Conservation (phyloP, 495 filamentous ascomycete species). For the Barbatosphaeria neglecta region DNA sequence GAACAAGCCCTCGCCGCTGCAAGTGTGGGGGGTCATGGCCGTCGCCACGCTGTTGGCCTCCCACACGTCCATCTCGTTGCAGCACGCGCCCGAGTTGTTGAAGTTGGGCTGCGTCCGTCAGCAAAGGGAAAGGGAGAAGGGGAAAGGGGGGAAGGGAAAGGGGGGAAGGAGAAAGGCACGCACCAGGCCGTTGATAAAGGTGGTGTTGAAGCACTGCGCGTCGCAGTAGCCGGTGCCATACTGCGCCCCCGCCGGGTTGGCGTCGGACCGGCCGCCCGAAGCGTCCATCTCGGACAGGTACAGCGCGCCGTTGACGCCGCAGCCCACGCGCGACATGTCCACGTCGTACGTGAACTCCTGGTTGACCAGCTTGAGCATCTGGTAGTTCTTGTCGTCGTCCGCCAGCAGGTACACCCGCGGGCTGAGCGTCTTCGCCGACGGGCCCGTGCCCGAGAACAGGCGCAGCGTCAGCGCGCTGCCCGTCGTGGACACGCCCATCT, state of each 20-base stretch:
- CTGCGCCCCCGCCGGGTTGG: conserved; percentile 49
- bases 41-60: conserved; percentile 50
- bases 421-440: conserved; percentile 18
- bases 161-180: conserved; percentile 10
- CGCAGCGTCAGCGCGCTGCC: conserved; percentile 29
- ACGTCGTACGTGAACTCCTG: conserved; percentile 54
- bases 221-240: conserved; percentile 66
- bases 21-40: conserved; percentile 45
- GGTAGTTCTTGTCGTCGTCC: conserved; percentile 41
- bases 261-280: conserved; percentile 39
- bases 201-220: conserved; percentile 45
- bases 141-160: neutral
- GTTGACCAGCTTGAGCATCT: conserved; percentile 45
- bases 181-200: conserved; percentile 48
- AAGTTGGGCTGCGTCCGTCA: conserved; percentile 28
- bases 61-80: conserved; percentile 55
- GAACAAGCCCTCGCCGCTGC: conserved; percentile 33
- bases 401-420: conserved; percentile 53
- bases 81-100: conserved; percentile 37
- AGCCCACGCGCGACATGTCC: conserved; percentile 47
- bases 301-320: conserved; percentile 58
- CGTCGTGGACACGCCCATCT: conserved; percentile 31
- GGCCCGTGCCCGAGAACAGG: conserved; percentile 27
- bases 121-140: neutral
- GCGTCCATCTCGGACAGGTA: conserved; percentile 53